These are phyloP conservation scores for Kazachstania viticola DNA, from an alignment of 805 yeast genomes.

Conservation along the genomic window DNA sequence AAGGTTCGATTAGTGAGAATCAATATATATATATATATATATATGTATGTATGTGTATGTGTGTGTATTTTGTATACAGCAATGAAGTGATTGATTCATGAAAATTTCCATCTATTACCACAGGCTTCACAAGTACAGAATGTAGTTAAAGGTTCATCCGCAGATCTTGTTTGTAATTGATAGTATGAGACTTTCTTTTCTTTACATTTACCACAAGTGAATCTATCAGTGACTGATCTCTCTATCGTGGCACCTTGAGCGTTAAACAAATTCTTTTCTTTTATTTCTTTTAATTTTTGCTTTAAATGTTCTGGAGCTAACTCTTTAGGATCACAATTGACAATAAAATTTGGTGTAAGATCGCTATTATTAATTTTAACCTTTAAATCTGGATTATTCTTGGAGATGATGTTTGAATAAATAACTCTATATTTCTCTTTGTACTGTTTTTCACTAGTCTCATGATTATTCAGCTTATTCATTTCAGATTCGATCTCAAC, in stretches of 20 bases:
- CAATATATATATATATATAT: not conserved
- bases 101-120: constrained; percentile 97
- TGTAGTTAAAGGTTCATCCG: constrained; percentile 97
- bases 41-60: too few species aligned
- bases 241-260: constrained; percentile 97
- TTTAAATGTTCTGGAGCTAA: constrained; percentile 89
- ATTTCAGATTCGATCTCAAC: constrained; percentile 66
- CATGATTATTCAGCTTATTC: constrained; percentile 45
- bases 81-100: too few species aligned
- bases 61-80: too few species aligned
- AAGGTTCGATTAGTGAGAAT: too few species aligned
- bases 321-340: constrained; percentile 82
- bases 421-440: constrained; percentile 77
- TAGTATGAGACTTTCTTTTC: constrained; percentile 93
- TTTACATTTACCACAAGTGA: constrained; percentile 96
- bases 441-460: constrained; percentile 43
- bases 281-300: constrained; percentile 73
- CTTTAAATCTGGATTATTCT: constrained; percentile 79
- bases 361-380: constrained; percentile 55
- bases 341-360: constrained; percentile 52
- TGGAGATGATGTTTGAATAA: constrained; percentile 78
- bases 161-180: constrained; percentile 96
- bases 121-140: constrained; percentile 97
- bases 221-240: constrained; percentile 91
- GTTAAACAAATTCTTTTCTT: constrained; percentile 81